Evolutionary conservation across 176 grass and related monocot genomes (phyloP).

Genomic region (Carex scoparia): DNA sequence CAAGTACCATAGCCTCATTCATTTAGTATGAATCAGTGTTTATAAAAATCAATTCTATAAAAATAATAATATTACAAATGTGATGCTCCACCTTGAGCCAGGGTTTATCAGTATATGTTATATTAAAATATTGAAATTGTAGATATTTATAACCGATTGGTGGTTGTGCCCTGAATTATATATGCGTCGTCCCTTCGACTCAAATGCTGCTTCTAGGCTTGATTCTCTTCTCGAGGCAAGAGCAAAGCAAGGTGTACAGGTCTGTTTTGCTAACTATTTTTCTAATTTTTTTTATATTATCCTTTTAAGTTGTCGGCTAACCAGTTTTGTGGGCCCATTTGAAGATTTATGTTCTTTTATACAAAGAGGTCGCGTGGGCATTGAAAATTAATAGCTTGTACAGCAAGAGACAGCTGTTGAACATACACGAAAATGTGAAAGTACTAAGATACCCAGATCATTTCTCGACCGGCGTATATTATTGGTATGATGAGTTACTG

Average conservation of each 20-base stretch:
- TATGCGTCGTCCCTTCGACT: conserved; percentile 57
- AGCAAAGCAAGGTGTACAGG: conserved; percentile 85
- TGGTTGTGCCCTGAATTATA: conserved; percentile 92
- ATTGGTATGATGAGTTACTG: conserved; percentile 38
- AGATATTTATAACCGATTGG: conserved; percentile 95
- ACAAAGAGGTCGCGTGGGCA: conserved; percentile 81
- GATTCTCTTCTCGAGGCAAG: conserved; percentile 63
- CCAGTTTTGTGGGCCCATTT: conserved; percentile 11
- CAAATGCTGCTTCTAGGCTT: conserved; percentile 57
- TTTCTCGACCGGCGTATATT: conserved; percentile 73
- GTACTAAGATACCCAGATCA: conserved; percentile 89
- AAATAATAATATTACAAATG: not conserved
- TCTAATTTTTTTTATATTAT: not conserved
- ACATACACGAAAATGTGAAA: conserved; percentile 88
- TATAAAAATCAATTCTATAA: not conserved
- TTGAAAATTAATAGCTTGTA: conserved; percentile 86
- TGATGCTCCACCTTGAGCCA: not conserved
- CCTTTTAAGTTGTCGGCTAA: not conserved
- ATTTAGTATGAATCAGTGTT: too few relatives aligned
- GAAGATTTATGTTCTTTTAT: conserved; percentile 86
- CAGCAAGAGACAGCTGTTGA: conserved; percentile 59
- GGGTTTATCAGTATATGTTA: conserved; percentile 8
- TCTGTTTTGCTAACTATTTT: not conserved
- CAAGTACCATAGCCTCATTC: too few relatives aligned
- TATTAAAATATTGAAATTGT: conserved; percentile 33